Base-by-base conservation (phyloP, 2,329 filamentous ascomycete genomes). In the Byssothecium circinans region DNA sequence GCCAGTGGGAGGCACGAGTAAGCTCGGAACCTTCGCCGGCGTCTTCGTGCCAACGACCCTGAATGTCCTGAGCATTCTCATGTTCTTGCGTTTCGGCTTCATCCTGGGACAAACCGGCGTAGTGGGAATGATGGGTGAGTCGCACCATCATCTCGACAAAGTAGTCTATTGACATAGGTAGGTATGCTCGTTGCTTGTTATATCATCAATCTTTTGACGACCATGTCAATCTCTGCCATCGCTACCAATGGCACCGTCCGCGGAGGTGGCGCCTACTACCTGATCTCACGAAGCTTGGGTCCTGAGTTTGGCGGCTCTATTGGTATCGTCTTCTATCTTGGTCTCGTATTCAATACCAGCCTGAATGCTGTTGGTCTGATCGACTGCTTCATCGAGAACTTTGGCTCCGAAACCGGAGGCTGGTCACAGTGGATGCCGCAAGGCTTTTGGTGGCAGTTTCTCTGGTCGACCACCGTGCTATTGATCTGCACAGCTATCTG, bases 301-400 rank as follows among this genome's bases (percentile, higher is more conserved):
- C 89, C 90, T 6, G 90, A 95, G 62, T 95, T 95, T 65, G 90
- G 90, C 20, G 90, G 90, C 14, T 90, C 88, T 1, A 95, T 95
- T 54, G 90, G 90, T 2, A 80, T 95, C 19, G 82, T 95, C 11
- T 95, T 95, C 70, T 95, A 94, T 67, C 77, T 95, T n/a, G 89
- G 90, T n/a, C 88, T 89, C 55, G 65, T 69, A 0, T 83, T 95
- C 63, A 95, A 92, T 65, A 91, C 89, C 1, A 88, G 88, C 30
- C 82, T 95, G 78, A 95, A 95, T 63, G 83, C 91, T 19, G 89
- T 95, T 35, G 90, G 89, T 74, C 77, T 95, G 37, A 82, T 95
- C 54, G 88, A 94, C 71, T 95, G 89, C 61, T 78, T 95, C 47
- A 83, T 83, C 43, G 80, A 91, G 52, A 91, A 91, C 59, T 82